Conservation (phyloP, 2,329 filamentous ascomycete species). For the Colletotrichum viniferum region DNA sequence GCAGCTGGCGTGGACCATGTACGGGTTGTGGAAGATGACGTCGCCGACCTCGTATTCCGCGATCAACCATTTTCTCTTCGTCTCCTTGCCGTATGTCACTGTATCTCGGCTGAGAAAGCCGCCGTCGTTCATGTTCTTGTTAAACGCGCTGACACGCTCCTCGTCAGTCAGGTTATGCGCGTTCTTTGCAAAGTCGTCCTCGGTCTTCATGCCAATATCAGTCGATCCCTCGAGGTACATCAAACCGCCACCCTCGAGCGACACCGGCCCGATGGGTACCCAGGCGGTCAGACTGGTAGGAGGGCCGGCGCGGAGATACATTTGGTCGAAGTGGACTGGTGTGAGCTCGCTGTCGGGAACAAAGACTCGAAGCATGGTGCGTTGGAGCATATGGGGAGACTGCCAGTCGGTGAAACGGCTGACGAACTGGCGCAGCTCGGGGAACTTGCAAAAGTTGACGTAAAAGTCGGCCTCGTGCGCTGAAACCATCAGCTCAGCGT, state of each 20-base stretch:
- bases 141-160: conserved; percentile 56
- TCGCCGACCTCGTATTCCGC: conserved; percentile 43
- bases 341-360: conserved; percentile 60
- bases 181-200: conserved; percentile 51
- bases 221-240: conserved; percentile 60
- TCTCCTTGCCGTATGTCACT: conserved; percentile 28
- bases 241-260: conserved; percentile 58
- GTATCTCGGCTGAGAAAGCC: conserved; percentile 50
- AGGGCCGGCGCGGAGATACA: conserved; percentile 59
- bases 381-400: conserved; percentile 22
- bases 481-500: background rate
- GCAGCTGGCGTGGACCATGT: conserved; percentile 57
- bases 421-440: conserved; percentile 7
- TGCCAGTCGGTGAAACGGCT: background rate
- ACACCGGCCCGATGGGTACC: conserved; percentile 60
- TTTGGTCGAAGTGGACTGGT: conserved; percentile 65
- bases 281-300: conserved; percentile 59
- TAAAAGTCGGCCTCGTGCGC: conserved; percentile 4
- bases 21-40: conserved; percentile 42
- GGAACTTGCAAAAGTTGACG: conserved; percentile 6
- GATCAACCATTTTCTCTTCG: conserved; percentile 36
- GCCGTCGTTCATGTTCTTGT: conserved; percentile 62
- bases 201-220: conserved; percentile 39
- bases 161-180: conserved; percentile 55
- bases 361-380: conserved; percentile 60